phyloP scores from a whole-genome alignment of 2,329 filamentous ascomycete genomes.

The Cercospora sp. region DNA sequence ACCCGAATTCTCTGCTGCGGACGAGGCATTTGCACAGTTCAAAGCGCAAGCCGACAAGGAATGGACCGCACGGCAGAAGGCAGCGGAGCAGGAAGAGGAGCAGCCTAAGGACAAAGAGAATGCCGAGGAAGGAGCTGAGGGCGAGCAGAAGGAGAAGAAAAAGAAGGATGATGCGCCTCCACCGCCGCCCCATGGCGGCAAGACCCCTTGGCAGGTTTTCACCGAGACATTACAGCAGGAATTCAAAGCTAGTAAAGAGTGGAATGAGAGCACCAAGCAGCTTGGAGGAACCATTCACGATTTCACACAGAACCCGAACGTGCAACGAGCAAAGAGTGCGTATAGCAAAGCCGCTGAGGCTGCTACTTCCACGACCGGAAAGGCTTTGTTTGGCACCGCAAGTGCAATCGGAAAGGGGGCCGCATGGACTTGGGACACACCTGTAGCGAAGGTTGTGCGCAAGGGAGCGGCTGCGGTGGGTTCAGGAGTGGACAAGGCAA shows the following conservation, averaged over 20 bases:
- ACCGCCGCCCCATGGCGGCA: constrained; percentile 95
- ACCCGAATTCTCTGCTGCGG: constrained; percentile 35
- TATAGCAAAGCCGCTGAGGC: constrained; percentile 85
- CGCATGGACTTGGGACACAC: constrained; percentile 95
- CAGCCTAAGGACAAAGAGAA: constrained; percentile 44
- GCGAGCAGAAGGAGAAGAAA: constrained; percentile 56
- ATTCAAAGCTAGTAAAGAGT: constrained; percentile 96
- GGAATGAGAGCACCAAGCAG: constrained; percentile 98
- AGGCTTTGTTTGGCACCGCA: constrained; percentile 81
- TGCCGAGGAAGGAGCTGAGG: constrained; percentile 47
- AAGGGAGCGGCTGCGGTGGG: constrained; percentile 84
- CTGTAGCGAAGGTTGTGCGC: constrained; percentile 86
- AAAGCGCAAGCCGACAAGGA: constrained; percentile 41
- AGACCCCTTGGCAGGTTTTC: constrained; percentile 98
- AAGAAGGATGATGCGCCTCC: constrained; percentile 68
- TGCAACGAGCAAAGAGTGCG: constrained; percentile 80
- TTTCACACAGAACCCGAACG: constrained; percentile 88
- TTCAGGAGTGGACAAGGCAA: constrained; percentile 88
- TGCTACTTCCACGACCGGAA: constrained; percentile 74
- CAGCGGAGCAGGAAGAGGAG: constrained; percentile 32
- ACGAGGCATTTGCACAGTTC: constrained; percentile 40
- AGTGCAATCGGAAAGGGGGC: constrained; percentile 86
- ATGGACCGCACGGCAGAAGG: constrained; percentile 49
- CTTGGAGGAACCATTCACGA: constrained; percentile 85
- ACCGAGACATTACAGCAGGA: constrained; percentile 92